Base-by-base conservation (phyloP, 2,329 filamentous ascomycete species). In the Aureobasidium subglaciale region DNA sequence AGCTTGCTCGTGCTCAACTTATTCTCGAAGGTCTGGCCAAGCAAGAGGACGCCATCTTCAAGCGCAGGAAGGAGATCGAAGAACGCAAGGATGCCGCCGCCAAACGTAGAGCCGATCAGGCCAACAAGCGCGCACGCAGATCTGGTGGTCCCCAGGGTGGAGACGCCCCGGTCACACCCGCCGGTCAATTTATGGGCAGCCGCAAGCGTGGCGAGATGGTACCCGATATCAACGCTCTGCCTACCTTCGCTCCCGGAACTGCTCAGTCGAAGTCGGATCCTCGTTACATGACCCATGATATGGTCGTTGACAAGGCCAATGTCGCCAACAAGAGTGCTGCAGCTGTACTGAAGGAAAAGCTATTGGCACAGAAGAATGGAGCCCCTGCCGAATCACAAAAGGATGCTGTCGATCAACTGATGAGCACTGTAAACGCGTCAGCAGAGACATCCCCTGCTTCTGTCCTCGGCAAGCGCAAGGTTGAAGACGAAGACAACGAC, bases 11-110 rank as follows among this genome's bases (percentile, higher is more conserved):
- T 64, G 91, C 90, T 9, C 93, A 99, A 68, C 78, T 86, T 63
- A 97, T 99, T 65, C 76, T 99, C 46, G 80, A 87, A 64, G 92
- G 90, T 1, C 79, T 99, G 18, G 93, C 90, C 1, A 92, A 88
- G 69, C 90, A 96, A 70, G 93, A 99, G 74, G 89, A 95, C 69
- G 84, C 84, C 13, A 99, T 99, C 57, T 99, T 99, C 73, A 85
- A 84, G 64, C 84, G 90, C 59, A 83, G 95, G 63, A 89, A 90
- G 68, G 87, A 96, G 69, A 82, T 83, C 1, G 91, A 96, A 60
- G 88, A 96, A 58, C 83, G 88, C 59, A 84, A 86, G 59, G 88
- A 91, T 63, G 89, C 88, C 35, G 86, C 85, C 62, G 86, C 85
- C 62, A 90, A 91, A 72, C 78, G 90, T 61, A 81, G 90, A 59